Evolutionary conservation across 345 rosid species (phyloP), one percentile per base, ranked within the genome.

Genomic region (Rhodamnia argentea): DNA sequence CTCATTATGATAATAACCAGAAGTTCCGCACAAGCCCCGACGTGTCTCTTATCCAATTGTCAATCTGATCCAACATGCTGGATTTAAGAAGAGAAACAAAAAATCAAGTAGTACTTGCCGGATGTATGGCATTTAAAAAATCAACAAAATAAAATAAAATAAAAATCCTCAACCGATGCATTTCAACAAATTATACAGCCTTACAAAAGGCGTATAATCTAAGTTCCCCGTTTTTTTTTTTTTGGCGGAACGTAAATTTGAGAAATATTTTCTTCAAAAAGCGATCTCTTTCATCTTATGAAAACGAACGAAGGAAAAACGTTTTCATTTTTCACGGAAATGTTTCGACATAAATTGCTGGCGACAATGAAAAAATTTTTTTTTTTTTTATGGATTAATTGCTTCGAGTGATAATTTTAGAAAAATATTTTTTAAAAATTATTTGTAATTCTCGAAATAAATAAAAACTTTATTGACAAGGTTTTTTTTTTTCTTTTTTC

Each of bases 231-330:
- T 6, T 20, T 27, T 29, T 14, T 37, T 6, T 20, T 27, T 29
- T 14, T 37, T 37, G 10, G 15, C 0, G 0, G 3, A 62, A 62
- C 27, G 6, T 62, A 9, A 13, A 60, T 59, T 6, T n/a, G 0
- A n/a, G n/a, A 13, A 26, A n/a, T n/a, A 0, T 2, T 27, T 60
- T 2, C 16, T 5, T 62, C 14, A 1, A 29, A n/a, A 62, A 62
- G 6, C 6, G 22, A 14, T 62, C 2, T 0, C 18, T 62, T 27
- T 4, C 29, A 29, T 29, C 40, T 14, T 15, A 62, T 14, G 7
- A 16, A 62, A 62, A 14, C 7, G 5, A 62, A 29, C 14, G 8
- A 62, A 3, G 3, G 11, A 32, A 15, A 62, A 27, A 14, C 14
- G 14, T 14, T 62, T 62, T 14, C 20, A 27, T 62, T 18, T 29